Evolutionary conservation across 306 rosid species (phyloP), one percentile per base, ranked within the genome.

Genomic region (Cucumis cinereus): DNA sequence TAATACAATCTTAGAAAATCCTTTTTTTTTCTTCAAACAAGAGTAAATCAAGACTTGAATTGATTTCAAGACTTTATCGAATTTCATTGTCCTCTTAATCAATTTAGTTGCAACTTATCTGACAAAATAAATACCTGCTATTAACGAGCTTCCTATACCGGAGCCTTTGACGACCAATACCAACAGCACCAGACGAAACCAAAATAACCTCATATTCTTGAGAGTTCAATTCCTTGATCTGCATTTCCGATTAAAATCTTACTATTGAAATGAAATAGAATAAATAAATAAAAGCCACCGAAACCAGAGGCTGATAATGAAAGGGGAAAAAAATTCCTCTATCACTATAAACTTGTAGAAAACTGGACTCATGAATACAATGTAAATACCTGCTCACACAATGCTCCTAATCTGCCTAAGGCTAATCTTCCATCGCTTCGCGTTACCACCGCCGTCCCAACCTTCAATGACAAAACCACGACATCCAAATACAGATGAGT

Each of bases 181-280:
- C 99, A 77, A 92, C 99, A 80, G 99, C 99, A 62, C 99, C 99
- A 0, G 98, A 95, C 14, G 99, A 90, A 85, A 95, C 99, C 89
- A 95, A 78, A 84, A 95, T 89, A 78, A 95, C 77, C 86, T 95
- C 99, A 57, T 81, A 90, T 35, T 96, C 99, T 69, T 81, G 88
- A 80, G 85, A 77, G 79, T 82, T 92, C 76, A 95, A 80, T 74
- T 92, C 93, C 92, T 92, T 92, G 49, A 92, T 83, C 99, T 95
- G 84, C 87, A 75, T 82, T 79, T 4, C 68, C 41, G 35, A 78
- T 79, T 15, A 43, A 49, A 71, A 70, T 24, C 23, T 47, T 28
- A 49, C 16, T 71, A 50, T 71, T 26, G 22, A 50, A 71, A 8
- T 5, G n/a, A 19, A 53, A 19, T 15, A 72, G 35, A 50, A 8